Evolutionary conservation across 345 rosid species (phyloP).

Genomic region (Linum usitatissimum): DNA sequence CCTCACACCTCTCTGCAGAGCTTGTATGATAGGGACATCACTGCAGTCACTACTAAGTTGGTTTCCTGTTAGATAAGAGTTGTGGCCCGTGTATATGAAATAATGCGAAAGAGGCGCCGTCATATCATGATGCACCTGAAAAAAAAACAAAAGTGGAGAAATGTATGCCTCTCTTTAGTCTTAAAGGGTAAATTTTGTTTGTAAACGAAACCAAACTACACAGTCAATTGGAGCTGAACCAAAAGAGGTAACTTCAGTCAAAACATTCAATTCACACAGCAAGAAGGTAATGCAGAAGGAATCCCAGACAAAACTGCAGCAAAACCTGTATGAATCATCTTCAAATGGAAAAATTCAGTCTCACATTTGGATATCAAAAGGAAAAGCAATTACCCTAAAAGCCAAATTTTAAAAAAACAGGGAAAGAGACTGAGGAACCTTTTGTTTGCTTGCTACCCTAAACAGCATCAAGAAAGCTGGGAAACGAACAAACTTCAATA

Average conservation of each 20-base stretch:
- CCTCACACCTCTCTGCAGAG: conserved; percentile 65
- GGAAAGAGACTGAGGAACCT: background rate
- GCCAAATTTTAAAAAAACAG: background rate
- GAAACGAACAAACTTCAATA: background rate
- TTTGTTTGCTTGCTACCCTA: background rate
- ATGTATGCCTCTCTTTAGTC: background rate
- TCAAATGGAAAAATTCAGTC: background rate
- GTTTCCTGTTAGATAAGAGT: conserved; percentile 86
- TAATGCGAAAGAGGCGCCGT: conserved; percentile 79
- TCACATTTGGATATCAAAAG: background rate
- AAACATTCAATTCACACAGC: no score
- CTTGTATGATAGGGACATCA: conserved; percentile 72
- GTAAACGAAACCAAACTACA: background rate
- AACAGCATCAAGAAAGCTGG: background rate
- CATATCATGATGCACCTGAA: conserved; percentile 88
- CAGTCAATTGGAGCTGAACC: background rate
- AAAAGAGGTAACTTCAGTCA: background rate
- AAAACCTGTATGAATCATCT: background rate
- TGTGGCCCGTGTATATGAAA: conserved; percentile 85
- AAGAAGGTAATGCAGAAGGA: no score
- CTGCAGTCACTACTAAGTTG: conserved; percentile 95
- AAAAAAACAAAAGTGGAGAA: background rate
- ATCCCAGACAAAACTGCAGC: background rate
- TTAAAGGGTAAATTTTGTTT: background rate
- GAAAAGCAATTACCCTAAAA: background rate